Evolutionary conservation across 2,329 filamentous ascomycete genomes (phyloP), one percentile per base, ranked within the genome.

Genomic region (Grosmannia huntii): DNA sequence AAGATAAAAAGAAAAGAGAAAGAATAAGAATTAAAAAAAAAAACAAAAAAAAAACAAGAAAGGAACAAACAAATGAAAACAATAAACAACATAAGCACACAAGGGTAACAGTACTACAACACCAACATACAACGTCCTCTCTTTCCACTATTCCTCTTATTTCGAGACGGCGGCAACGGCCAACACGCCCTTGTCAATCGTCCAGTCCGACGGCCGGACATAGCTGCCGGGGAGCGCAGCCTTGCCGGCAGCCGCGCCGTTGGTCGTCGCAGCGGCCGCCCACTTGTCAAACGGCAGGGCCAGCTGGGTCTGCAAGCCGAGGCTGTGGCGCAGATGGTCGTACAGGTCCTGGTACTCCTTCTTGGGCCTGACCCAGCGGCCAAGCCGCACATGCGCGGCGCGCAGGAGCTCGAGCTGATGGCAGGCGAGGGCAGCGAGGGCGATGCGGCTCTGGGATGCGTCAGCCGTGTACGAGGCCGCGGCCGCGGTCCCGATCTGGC

Each of bases 331-430:
- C 21, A 66, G 57, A 12, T 63, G 60, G 2, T 59, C 60, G 41
- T 65, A 62, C 33, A 67, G 56, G 21, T 61, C 60, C 25, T 59
- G 57, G 55, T 61, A 64, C 59, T 66, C 64, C 38, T 62, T 59
- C 61, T 65, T 65, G 38, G 62, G 60, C 59, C 64, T 65, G 19
- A 57, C 57, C 62, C 62, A 65, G 7, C 60, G 60, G 19, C 62
- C 64, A 3, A 63, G 53, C 1, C 64, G 58, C 2, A 57, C 55
- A 36, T 66, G 60, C 0, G 65, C 60, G 0, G 60, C 50, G 25
- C 59, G 62, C 28, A 67, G 51, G 16, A 66, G 58, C 21, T 64
- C 61, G 12, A 67, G 55, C 44, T 63, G 61, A 58, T 60, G 61
- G 5, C 50, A 55, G 4, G 65, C 65, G 28, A 62, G 61, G 31